A percentile compares a stretch with the other conserved stretches of the same genome.
Evolutionary conservation across 371 early-diverging fungal species (phyloP).

Genomic region (Capillidium heterosporum): DNA sequence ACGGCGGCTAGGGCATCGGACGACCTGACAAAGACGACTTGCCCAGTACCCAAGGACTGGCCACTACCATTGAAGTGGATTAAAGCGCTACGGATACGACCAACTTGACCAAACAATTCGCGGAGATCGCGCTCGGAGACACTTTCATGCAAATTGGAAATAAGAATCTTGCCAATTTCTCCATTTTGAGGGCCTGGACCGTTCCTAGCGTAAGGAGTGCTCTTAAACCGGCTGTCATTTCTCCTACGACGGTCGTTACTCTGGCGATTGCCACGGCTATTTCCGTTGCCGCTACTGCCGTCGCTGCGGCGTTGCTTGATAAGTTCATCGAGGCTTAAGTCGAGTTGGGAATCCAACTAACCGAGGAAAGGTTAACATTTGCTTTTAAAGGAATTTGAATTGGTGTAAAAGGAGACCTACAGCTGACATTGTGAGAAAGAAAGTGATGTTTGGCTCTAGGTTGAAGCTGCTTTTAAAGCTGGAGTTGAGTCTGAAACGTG

Average conservation of each 20-base stretch:
- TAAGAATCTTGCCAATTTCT: constrained; percentile 36
- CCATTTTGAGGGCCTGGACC: constrained; percentile 12
- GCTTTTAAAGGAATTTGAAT: no score
- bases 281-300: constrained; percentile 20
- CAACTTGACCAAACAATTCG: constrained; percentile 26
- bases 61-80: constrained; percentile 49
- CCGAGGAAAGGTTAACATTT: not conserved
- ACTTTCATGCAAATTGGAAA: constrained; percentile 48
- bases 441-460: no score
- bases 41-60: constrained; percentile 47
- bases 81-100: constrained; percentile 39
- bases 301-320: constrained; percentile 23
- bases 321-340: constrained; percentile 52
- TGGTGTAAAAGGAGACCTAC: no score
- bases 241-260: constrained; percentile 14
- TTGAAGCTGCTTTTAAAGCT: no score
- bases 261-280: constrained; percentile 11
- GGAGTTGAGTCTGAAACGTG: no score
- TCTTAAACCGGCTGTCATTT: not conserved
- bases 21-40: constrained; percentile 33
- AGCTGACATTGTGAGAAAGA: no score
- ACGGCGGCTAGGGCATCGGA: constrained; percentile 36
- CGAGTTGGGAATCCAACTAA: constrained; percentile 30
- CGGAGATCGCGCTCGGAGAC: constrained; percentile 49
- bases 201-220: constrained; percentile 9